A percentile compares a stretch with the other conserved stretches of the same genome.
phyloP scores from a whole-genome alignment of 306 rosid genomes.

The Quercus robur region DNA sequence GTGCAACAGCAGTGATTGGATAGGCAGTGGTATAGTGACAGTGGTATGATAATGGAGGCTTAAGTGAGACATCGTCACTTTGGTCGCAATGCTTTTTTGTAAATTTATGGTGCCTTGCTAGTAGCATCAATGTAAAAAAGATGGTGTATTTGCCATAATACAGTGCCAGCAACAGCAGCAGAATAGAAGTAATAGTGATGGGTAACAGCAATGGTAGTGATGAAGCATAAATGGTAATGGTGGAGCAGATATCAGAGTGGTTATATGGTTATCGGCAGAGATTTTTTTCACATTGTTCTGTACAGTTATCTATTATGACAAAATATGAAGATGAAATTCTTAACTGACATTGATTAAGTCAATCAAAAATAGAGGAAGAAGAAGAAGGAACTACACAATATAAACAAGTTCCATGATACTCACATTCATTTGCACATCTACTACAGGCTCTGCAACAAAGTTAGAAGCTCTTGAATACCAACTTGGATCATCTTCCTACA shows the following conservation, averaged over 20 bases:
- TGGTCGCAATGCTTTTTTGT: background rate
- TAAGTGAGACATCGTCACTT: background rate
- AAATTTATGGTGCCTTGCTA: background rate
- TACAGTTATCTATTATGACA: background rate
- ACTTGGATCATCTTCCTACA: constrained; percentile 93
- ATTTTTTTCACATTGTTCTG: background rate
- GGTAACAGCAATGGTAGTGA: background rate
- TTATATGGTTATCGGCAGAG: background rate
- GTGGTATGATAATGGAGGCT: background rate
- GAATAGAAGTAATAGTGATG: background rate
- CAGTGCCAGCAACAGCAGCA: background rate
- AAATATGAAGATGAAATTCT: constrained; percentile 4
- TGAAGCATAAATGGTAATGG: background rate
- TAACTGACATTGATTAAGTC: background rate
- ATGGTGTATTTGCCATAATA: background rate
- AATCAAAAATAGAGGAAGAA: background rate
- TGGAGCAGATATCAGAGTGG: background rate
- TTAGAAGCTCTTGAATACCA: constrained; percentile 93
- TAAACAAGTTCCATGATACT: constrained; percentile 31
- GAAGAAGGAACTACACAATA: constrained; percentile 1
- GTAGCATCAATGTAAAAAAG: background rate
- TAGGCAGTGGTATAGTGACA: background rate
- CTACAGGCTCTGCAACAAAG: constrained; percentile 70
- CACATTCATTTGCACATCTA: constrained; percentile 85
- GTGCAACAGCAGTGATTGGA: background rate